These are phyloP conservation scores for Aspergillus ruber DNA, from an alignment of 2,329 filamentous ascomycete genomes.

Conservation along the genomic window DNA sequence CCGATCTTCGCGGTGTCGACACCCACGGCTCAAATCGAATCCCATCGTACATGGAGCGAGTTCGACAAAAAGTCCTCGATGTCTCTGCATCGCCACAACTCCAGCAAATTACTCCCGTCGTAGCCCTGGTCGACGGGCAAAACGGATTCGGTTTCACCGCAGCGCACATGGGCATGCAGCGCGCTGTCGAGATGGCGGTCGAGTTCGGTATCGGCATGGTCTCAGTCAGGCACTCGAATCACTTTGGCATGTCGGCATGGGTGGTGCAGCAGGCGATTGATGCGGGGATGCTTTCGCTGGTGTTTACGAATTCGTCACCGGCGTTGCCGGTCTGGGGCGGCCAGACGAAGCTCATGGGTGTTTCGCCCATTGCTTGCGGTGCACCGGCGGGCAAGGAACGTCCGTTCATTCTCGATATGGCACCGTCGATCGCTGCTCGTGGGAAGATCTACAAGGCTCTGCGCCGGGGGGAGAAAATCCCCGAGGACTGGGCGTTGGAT, in stretches of 20 bases:
- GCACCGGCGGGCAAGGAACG: conserved; percentile 56
- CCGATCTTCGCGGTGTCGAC: conserved; percentile 72
- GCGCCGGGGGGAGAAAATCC: conserved; percentile 38
- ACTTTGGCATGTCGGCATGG: conserved; percentile 81
- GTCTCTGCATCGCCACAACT: conserved; percentile 54
- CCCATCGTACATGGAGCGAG: conserved; percentile 68
- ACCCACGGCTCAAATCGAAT: conserved; percentile 74
- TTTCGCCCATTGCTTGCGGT: conserved; percentile 67
- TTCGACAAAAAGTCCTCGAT: conserved; percentile 63
- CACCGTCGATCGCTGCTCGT: conserved; percentile 39
- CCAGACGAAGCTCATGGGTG: conserved; percentile 62
- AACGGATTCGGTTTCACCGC: conserved; percentile 73
- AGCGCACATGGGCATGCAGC: conserved; percentile 59
- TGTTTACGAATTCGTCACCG: conserved; percentile 67
- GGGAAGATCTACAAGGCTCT: conserved; percentile 43
- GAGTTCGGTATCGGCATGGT: conserved; percentile 68
- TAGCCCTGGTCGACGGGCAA: conserved; percentile 59
- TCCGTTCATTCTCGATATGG: conserved; percentile 53
- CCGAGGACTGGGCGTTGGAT: conserved; percentile 65
- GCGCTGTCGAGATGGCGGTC: conserved; percentile 60
- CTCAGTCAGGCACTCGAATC: conserved; percentile 68
- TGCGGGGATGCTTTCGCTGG: conserved; percentile 61
- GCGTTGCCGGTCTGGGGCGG: conserved; percentile 68
- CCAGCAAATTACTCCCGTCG: conserved; percentile 60
- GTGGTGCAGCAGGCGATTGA: conserved; percentile 71